A percentile compares a stretch with the other conserved stretches of the same genome.
These are phyloP conservation scores for Fusarium succisae DNA, from an alignment of 2,329 filamentous ascomycete species.

Conservation along the genomic window DNA sequence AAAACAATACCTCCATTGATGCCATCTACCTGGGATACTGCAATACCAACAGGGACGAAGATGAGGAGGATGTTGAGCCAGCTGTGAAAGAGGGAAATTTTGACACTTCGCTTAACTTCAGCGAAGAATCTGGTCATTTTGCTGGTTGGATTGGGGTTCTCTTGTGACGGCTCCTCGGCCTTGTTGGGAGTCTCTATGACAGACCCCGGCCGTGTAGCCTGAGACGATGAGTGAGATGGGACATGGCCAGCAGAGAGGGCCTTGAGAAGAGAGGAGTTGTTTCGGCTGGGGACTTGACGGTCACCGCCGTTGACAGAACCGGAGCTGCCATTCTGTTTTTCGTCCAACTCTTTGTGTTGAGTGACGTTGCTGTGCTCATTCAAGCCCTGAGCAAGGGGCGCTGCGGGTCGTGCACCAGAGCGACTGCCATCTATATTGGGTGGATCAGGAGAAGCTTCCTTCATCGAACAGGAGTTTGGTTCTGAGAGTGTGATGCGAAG, in stretches of 20 bases:
- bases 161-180: slow-evolving; percentile 26
- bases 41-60: slow-evolving; percentile 82
- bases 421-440: slow-evolving; percentile 65
- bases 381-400: slow-evolving; percentile 50
- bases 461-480: slow-evolving; percentile 63
- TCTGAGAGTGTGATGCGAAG: not conserved
- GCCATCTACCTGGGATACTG: slow-evolving; percentile 62
- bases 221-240: slow-evolving; percentile 56
- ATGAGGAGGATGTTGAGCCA: slow-evolving; percentile 81
- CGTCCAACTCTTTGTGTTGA: slow-evolving; percentile 7
- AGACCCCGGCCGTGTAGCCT: slow-evolving; percentile 66
- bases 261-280: slow-evolving; percentile 39
- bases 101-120: slow-evolving; percentile 60
- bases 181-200: slow-evolving; percentile 53
- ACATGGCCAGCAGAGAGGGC: slow-evolving; percentile 35
- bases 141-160: slow-evolving; percentile 45
- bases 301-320: slow-evolving; percentile 10
- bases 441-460: slow-evolving; percentile 64
- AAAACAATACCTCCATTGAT: slow-evolving; percentile 72
- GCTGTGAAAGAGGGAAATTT: slow-evolving; percentile 73
- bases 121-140: slow-evolving; percentile 52
- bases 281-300: slow-evolving; percentile 24
- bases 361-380: slow-evolving; percentile 22
- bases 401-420: slow-evolving; percentile 63
- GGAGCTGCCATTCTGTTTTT: slow-evolving; percentile 16